Conservation (phyloP, 352 stramenopile genomes). For the Pythium sukuiense region DNA sequence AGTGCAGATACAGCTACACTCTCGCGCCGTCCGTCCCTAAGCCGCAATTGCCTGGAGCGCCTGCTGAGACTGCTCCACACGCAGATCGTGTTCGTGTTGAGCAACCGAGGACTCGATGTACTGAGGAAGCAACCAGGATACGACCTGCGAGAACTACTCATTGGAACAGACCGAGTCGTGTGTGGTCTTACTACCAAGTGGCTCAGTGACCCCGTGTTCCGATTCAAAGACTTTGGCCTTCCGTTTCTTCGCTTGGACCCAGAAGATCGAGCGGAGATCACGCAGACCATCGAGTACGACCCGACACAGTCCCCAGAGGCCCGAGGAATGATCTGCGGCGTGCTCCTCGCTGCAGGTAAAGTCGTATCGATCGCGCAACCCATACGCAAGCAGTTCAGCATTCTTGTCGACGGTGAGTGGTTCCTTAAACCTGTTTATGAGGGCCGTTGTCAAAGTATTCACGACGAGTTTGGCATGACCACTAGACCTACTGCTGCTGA, state of each 20-base stretch:
- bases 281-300: conserved; percentile 49
- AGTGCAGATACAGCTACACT: conserved; percentile 7
- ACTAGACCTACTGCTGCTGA: conserved; percentile 60
- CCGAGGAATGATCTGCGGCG: conserved; percentile 55
- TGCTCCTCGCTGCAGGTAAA: conserved; percentile 47
- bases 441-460: neutral
- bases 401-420: conserved; percentile 57
- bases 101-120: conserved; percentile 56
- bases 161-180: conserved; percentile 57
- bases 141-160: conserved; percentile 69
- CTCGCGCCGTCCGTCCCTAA: conserved; percentile 6
- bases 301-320: conserved; percentile 17
- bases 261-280: conserved; percentile 41
- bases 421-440: neutral
- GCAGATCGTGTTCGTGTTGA: conserved; percentile 68
- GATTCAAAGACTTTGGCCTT: conserved; percentile 49
- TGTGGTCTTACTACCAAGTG: conserved; percentile 43
- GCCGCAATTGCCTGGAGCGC: conserved; percentile 41
- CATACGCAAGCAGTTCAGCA: conserved; percentile 59
- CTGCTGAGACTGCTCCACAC: conserved; percentile 49
- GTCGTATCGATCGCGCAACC: conserved; percentile 62
- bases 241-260: conserved; percentile 50
- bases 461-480: neutral
- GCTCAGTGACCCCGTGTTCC: conserved; percentile 34
- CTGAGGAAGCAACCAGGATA: conserved; percentile 59